Percentiles rank a stretch among this genome's conserved stretches.
These are phyloP conservation scores for Paramecium sonneborni DNA, from an alignment of 73 alveolate species.

Conservation along the genomic window DNA sequence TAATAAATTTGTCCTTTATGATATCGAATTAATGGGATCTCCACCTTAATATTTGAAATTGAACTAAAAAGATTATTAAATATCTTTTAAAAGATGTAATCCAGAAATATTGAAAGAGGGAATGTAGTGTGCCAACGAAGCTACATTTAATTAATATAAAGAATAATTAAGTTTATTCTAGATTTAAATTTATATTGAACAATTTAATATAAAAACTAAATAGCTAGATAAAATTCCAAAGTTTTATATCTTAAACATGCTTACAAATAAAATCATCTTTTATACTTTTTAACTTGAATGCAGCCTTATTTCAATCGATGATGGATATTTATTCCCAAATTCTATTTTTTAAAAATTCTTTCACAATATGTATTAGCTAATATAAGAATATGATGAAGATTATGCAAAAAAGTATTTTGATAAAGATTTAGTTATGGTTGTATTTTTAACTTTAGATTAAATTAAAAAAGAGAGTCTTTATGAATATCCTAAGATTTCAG, in stretches of 20 bases:
- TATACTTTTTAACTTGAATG: background rate
- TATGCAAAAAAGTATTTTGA: background rate
- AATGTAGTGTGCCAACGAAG: background rate
- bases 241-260: background rate
- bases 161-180: background rate
- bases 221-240: background rate
- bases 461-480: background rate
- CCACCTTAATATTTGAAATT: background rate
- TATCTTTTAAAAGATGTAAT: background rate
- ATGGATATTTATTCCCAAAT: background rate
- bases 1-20: background rate
- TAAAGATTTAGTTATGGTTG: background rate
- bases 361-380: background rate
- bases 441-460: background rate
- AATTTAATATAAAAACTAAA: background rate
- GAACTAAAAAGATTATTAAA: background rate
- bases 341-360: background rate
- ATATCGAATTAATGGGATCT: background rate
- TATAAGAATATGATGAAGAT: background rate
- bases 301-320: background rate
- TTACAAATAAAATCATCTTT: background rate
- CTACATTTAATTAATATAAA: background rate
- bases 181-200: background rate
- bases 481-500: background rate
- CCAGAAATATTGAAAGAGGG: background rate